These are phyloP conservation scores for Hanseniaspora clermontiae DNA, from an alignment of 805 yeast genomes.

Conservation along the genomic window DNA sequence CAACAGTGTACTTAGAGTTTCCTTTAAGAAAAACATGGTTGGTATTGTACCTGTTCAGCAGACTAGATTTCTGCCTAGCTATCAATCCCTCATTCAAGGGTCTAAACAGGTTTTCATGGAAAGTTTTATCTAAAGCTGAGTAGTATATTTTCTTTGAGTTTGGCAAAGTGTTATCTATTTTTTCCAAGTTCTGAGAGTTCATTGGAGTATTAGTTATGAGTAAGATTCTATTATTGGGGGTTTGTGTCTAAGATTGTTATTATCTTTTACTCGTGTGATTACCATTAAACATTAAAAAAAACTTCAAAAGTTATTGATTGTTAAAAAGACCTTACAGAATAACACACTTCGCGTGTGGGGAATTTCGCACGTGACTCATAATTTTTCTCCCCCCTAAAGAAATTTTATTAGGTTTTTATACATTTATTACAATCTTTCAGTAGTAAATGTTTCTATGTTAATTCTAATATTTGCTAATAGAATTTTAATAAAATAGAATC, in stretches of 20 bases:
- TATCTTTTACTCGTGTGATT: no score
- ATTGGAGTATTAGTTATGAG: not conserved
- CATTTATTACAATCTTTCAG: no score
- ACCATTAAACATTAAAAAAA: no score
- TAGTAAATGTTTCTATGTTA: no score
- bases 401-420: no score
- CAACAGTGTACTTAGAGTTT: not conserved
- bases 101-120: constrained; percentile 10
- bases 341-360: no score
- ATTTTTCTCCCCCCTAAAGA: no score
- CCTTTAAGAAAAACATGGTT: not conserved
- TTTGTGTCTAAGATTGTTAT: not conserved
- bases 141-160: constrained; percentile 7
- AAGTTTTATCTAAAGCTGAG: constrained; percentile 4
- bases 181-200: not conserved
- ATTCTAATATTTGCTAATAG: no score
- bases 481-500: no score
- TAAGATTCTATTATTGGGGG: not conserved
- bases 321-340: no score
- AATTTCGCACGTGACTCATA: no score
- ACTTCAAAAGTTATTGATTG: no score
- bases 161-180: constrained; percentile 7
- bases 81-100: constrained; percentile 4
- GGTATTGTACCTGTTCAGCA: constrained; percentile 9
- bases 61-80: constrained; percentile 2